Evolutionary conservation across 2,329 filamentous ascomycete genomes (phyloP).

Genomic region (Phyllosticta citriasiana): DNA sequence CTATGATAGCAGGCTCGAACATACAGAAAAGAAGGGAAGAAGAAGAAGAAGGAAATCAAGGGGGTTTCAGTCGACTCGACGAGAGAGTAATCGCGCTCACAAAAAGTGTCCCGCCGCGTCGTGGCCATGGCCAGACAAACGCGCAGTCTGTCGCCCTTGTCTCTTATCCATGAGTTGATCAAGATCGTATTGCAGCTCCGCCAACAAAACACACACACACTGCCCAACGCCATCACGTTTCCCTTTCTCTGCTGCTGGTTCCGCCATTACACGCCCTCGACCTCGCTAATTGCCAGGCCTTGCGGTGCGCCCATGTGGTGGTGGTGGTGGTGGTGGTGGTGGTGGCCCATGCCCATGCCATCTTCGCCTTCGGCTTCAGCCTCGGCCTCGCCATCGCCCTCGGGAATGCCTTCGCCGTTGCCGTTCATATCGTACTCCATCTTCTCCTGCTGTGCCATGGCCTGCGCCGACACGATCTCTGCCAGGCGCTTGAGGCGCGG

Average conservation of each 20-base stretch:
- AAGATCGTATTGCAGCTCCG: background rate
- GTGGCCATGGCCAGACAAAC: too few relatives aligned
- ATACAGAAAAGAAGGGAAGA: too few relatives aligned
- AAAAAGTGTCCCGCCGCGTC: too few relatives aligned
- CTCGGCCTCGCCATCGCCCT: background rate
- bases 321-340: background rate
- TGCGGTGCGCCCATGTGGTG: constrained; percentile 25
- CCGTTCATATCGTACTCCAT: constrained; percentile 44
- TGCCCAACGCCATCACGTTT: background rate
- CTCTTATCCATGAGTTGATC: background rate
- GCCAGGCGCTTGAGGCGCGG: constrained; percentile 88
- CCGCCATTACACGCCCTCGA: constrained; percentile 22
- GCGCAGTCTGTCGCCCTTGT: background rate
- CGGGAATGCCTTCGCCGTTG: constrained; percentile 12
- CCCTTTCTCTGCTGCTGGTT: background rate
- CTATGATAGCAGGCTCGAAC: too few relatives aligned
- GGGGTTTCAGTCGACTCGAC: too few relatives aligned
- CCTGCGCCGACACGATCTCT: constrained; percentile 96
- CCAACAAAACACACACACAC: background rate
- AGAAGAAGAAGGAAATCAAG: too few relatives aligned
- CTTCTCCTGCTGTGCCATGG: constrained; percentile 90
- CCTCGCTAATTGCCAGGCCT: constrained; percentile 43
- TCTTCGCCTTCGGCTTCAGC: constrained; percentile 32
- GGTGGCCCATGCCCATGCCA: background rate
- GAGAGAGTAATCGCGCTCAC: too few relatives aligned